Evolutionary conservation across 179 eudicot genomes (phyloP), one percentile per base, ranked within the genome.

Genomic region (Carnegiea gigantea): DNA sequence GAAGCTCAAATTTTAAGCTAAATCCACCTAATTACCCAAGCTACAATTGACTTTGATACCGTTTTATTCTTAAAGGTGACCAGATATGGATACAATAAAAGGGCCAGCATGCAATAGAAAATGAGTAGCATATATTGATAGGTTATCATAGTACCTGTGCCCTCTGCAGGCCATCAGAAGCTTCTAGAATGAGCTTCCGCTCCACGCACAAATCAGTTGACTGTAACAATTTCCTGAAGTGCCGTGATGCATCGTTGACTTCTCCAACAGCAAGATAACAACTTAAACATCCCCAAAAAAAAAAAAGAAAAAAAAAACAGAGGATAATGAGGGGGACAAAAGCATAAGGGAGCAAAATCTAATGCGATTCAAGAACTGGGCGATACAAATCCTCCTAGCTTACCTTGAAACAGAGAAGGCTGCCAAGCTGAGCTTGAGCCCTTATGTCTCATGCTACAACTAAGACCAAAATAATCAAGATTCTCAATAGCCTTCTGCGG

Each of bases 231-330:
- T 87, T 88, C 84, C 75, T 88, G 87, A 90, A 95, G 85, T 90
- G 83, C 53, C 81, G 83, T 21, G 81, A 84, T 28, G 99, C 98
- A 77, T 89, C 87, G 78, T 88, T 89, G 80, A 89, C 86, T 82
- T 97, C 92, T 82, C 99, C 99, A 82, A 97, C 88, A n/a, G 94
- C 91, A 85, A 97, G 92, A 88, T 93, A 89, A 80, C 95, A 95
- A 82, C 99, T 97, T 82, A 46, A 85, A 85, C 72, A 82, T 2
- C 36, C 36, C 33, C 33, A 30, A n/a, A 33, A 70, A 70, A 13
- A 33, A 33, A 4, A 36, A 33, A 71, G 75, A 57, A 49, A 76
- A 75, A 75, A 38, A 4, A 75, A 40, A 73, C 36, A 7, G 44
- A 40, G 44, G 44, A 40, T 40, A 40, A 40, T 40, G 44, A 40